phyloP scores from a whole-genome alignment of 2,329 filamentous ascomycete genomes.

The Xylaria sp. region DNA sequence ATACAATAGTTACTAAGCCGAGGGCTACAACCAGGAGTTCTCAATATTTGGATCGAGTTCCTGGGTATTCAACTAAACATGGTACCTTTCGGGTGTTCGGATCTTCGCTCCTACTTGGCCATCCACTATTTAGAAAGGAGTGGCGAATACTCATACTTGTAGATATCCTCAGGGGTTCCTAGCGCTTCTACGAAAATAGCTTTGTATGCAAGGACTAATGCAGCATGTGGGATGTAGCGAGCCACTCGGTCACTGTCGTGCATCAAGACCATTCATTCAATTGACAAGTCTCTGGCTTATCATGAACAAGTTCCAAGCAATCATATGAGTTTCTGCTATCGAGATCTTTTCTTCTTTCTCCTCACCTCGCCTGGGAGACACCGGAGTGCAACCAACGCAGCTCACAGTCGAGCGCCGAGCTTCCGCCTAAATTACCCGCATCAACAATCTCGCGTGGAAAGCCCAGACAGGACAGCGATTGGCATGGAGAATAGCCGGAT shows the following conservation, averaged over 20 bases:
- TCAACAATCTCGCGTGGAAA: conserved; percentile 11
- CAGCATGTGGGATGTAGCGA: background rate
- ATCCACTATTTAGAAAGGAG: background rate
- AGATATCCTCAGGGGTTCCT: background rate
- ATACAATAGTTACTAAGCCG: background rate
- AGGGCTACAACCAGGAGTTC: background rate
- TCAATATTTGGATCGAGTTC: background rate
- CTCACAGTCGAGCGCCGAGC: background rate
- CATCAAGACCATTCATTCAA: background rate
- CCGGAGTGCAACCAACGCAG: background rate
- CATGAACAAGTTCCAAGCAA: background rate
- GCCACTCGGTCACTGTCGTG: background rate
- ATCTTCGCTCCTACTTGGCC: conserved; percentile 6
- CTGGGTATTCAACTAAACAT: background rate
- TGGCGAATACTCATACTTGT: conserved; percentile 5
- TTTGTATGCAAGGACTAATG: background rate
- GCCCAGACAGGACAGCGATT: conserved; percentile 14
- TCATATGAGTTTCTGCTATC: background rate
- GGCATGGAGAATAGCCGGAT: conserved; percentile 33
- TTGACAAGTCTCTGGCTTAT: background rate
- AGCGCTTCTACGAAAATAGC: background rate
- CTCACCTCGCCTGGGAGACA: background rate
- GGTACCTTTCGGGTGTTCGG: conserved; percentile 30
- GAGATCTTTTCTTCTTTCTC: background rate
- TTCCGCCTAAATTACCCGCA: conserved; percentile 34